A percentile compares a stretch with the other conserved stretches of the same genome.
Conservation (phyloP, 768 basidiomycete species). For the Kwoniella pini region DNA sequence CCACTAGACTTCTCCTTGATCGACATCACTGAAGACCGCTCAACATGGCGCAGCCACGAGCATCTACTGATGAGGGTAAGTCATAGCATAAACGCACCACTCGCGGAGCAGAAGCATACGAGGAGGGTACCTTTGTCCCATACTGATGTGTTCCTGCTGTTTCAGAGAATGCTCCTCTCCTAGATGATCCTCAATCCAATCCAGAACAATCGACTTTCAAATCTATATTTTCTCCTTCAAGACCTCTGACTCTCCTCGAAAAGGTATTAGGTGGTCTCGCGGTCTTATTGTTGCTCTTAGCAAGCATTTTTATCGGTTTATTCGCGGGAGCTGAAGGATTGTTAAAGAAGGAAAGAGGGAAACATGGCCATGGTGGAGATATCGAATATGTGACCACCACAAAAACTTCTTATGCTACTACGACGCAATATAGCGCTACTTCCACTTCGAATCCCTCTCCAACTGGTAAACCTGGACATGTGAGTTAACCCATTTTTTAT, state of each 20-base stretch:
- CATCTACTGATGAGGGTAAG: slow-evolving; percentile 53
- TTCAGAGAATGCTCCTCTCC: slow-evolving; percentile 53
- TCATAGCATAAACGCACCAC: background rate
- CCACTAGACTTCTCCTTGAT: too few relatives aligned
- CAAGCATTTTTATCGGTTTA: slow-evolving; percentile 85
- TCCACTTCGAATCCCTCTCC: slow-evolving; percentile 60
- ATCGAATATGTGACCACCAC: slow-evolving; percentile 43
- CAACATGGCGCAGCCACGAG: slow-evolving; percentile 47
- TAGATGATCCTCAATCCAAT: slow-evolving; percentile 26
- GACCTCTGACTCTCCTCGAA: slow-evolving; percentile 70
- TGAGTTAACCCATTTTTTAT: slow-evolving; percentile 13
- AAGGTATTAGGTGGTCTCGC: slow-evolving; percentile 75
- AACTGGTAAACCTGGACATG: slow-evolving; percentile 43
- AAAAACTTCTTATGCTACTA: slow-evolving; percentile 20
- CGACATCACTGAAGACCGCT: background rate
- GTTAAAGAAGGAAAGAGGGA: slow-evolving; percentile 58
- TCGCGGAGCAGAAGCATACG: too few relatives aligned
- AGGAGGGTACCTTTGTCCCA: background rate
- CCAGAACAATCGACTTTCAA: slow-evolving; percentile 15
- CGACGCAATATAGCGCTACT: slow-evolving; percentile 50
- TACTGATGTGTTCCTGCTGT: background rate
- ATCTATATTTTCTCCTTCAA: slow-evolving; percentile 13
- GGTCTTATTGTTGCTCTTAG: slow-evolving; percentile 75
- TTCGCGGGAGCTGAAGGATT: slow-evolving; percentile 86
- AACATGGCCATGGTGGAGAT: slow-evolving; percentile 16